Base-by-base conservation (phyloP, 768 basidiomycete genomes). In the Cyclocybe cylindracea region DNA sequence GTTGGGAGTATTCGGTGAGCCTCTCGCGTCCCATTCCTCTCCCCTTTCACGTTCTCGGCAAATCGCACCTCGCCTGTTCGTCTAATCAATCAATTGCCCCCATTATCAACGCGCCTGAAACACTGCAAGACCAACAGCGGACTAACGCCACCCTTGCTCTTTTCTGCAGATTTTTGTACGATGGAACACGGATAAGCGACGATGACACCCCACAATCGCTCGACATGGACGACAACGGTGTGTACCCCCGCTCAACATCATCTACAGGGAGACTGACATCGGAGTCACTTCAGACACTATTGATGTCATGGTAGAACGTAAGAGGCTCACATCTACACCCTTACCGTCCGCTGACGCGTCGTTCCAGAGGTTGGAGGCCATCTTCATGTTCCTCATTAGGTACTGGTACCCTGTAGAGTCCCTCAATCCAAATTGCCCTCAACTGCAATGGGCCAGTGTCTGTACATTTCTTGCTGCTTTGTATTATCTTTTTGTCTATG, bases 231-330 rank as follows among this genome's bases (percentile, higher is more conserved):
- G 89, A 91, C 57, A 87, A 87, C 44, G 89, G 94, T 91, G 56
- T 40, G 83, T 61, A 48, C 46, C 24, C 48, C 4, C n/a, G 48
- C 11, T 19, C 8, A 42, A 46, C 35, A 39, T 31, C 37, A 31
- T 39, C 33, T 46, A 18, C 34, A 46, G 32, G 51, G 46, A 18
- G 49, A 33, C 40, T 48, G 19, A 46, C 31, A 47, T 53, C 49
- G 24, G 57, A 24, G 24, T 14, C 35, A 41, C 52, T 31, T 18
- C 61, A 86, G 94, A 98, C 67, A 86, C 92, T 6, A 94, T 98
- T 71, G 94, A 98, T 78, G 94, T 95, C 56, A 91, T 94, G 88
- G 89, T 96, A 53, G 93, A 96, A 75, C 94, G 93, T 95, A 75
- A 57, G 86, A 80, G n/a, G 10, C 41, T 31, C 44, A 51, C 39